Evolutionary conservation across 2,329 filamentous ascomycete genomes (phyloP).

Genomic region (Sporothrix mexicana): DNA sequence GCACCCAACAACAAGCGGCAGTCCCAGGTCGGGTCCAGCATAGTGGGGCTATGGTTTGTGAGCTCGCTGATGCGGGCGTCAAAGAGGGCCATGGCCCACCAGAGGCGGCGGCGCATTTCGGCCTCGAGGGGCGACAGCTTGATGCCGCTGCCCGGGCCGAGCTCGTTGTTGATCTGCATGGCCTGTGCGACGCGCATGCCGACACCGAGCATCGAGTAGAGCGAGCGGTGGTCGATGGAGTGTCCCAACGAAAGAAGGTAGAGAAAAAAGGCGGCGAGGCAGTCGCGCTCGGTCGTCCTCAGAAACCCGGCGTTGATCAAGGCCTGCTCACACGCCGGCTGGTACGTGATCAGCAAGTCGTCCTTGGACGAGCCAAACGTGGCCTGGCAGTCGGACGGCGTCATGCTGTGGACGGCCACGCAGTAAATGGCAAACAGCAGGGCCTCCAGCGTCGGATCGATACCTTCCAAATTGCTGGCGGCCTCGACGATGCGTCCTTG

Average conservation of each 20-base stretch:
- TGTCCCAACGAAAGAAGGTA: conserved; percentile 58
- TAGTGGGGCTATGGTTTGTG: conserved; percentile 45
- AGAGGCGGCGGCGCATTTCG: conserved; percentile 65
- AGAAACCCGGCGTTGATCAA: conserved; percentile 58
- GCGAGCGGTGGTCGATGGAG: conserved; percentile 54
- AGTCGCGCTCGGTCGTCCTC: conserved; percentile 56
- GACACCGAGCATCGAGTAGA: conserved; percentile 59
- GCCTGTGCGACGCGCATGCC: conserved; percentile 63
- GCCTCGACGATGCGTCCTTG: conserved; percentile 60
- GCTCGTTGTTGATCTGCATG: conserved; percentile 58
- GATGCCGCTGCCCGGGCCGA: conserved; percentile 49
- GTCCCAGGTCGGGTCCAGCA: conserved; percentile 49
- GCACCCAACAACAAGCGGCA: conserved; percentile 52
- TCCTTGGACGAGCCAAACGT: conserved; percentile 51
- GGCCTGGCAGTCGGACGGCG: conserved; percentile 49
- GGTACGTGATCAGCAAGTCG: conserved; percentile 51
- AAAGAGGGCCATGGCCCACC: conserved; percentile 65
- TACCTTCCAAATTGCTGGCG: conserved; percentile 48
- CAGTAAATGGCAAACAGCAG: conserved; percentile 63
- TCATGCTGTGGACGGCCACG: conserved; percentile 51
- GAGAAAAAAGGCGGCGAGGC: conserved; percentile 62
- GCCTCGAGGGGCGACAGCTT: conserved; percentile 52
- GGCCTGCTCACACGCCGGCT: conserved; percentile 59
- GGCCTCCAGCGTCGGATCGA: conserved; percentile 55
- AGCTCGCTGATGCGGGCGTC: conserved; percentile 63